Base-by-base conservation (phyloP, 1,139 yeast species). In the Debaryomyces sp. region DNA sequence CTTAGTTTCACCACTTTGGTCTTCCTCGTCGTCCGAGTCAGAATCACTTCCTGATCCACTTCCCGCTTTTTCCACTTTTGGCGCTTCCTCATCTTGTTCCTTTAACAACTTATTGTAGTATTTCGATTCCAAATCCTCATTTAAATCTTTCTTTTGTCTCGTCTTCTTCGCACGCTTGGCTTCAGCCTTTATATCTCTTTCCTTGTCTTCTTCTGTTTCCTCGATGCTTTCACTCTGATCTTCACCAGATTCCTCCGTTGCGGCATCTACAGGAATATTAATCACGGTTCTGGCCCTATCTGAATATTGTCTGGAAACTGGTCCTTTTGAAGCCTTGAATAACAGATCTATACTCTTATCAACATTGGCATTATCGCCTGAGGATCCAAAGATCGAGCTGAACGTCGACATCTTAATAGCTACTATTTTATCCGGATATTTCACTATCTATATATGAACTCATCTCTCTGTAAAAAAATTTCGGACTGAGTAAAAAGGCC, bases 81-180 rank as follows among this genome's bases (percentile, higher is more conserved):
- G 22, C 2, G 60, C 56, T n/a, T 59, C 54, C 23, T 55, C 57
- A 8, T 50, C 50, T 8, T 56, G 64, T 40, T 66, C 64, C 40
- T 58, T 61, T 46, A 75, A 60, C 21, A 78, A 61, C 53, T 77
- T 76, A 35, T 73, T 65, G 54, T 65, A 78, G 59, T 80, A 80
- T 45, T 68, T 64, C 12, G 75, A 70, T 62, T 81, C 85, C 52
- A 80, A 67, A 50, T 77, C 78, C 38, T 73, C 78, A 46, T 77
- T 68, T 32, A 68, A 76, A 13, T 73, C 80, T 4, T 55, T 50
- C 40, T 54, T 51, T 44, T 59, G 61, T 44, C 55, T 58, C 49
- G 59, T 58, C 51, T 62, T 66, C 52, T 57, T 60, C 40, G 53
- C 60, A 46, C 50, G 55, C 47, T 55, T 55, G 17, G 33, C 51